Base-by-base conservation (phyloP, 2,329 filamentous ascomycete species). In the Parafenestella ontariensis region DNA sequence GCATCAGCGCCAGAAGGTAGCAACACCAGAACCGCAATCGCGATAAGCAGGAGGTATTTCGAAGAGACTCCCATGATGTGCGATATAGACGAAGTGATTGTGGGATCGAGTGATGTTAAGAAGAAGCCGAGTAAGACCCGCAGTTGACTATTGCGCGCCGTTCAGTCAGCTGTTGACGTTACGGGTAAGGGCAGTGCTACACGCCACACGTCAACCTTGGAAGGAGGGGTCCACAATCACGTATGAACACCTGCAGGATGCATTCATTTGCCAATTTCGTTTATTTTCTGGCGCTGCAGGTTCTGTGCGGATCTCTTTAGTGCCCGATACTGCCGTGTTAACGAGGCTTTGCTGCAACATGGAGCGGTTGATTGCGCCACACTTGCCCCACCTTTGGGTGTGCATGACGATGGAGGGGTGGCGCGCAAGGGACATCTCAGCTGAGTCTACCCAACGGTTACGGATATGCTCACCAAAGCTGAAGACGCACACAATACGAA, bases 1-100 rank as follows among this genome's bases (percentile, higher is more conserved):
- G 76, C 76, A 26, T 71, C 64, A 48, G 72, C 72, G 43, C 70
- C 72, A 18, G 65, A 58, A 9, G 74, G 74, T 17, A 76, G 59
- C 11, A 77, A 61, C 37, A 77, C 71, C 18, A 77, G 70, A 42
- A 76, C 56, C 48, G 70, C 69, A 33, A 77, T 64, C 15, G 67
- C 71, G 58, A 76, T 61, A 18, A 77, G 67, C 59, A 77, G 60
- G 44, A 73, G 34, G 52, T 75, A 70, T 50, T 71, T 73, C 20
- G 66, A 62, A 17, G 70, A 71, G 49, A 68, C 49, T 47, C 64
- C 67, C 74, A 76, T 76, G 54, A 24, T 69, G 33, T 23, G 34
- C 13, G 28, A 36, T 49, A 15, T 13, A 24, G 21, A 18, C 46
- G 20, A 17, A 28, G 40, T 28, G 23, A 36, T 17, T 24, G 37